Evolutionary conservation across 495 filamentous ascomycete species (phyloP), one percentile per base, ranked within the genome.

Genomic region (Venustampulla echinocandica): DNA sequence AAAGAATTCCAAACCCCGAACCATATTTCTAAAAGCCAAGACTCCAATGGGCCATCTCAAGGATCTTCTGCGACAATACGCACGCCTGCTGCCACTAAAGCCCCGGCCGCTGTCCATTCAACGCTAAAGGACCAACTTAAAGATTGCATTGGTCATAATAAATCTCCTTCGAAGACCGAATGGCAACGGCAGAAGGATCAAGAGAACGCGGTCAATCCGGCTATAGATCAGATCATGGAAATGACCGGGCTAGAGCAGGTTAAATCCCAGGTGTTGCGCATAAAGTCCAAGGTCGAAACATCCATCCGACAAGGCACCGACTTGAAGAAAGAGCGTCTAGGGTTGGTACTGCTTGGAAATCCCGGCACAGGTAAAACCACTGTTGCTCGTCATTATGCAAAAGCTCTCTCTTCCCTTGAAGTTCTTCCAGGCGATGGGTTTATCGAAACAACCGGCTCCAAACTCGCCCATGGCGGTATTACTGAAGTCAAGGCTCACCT

Each of bases 361-460:
- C 87, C 87, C 0, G 86, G 86, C 7, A 90, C 84, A 42, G 85
- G 85, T 79, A 93, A 90, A 67, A 90, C 86, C 0, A 90, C 85
- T 0, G 79, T 90, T 11, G 85, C 85, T n/a, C 71, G 84, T 4
- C 60, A 85, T 0, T 93, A 90, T 48, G 84, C 79, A 4, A 72
- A 77, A 34, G 81, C 89, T 46, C 60, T 90, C 2, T 64, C 74
- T 0, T 69, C 79, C 0, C 63, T 86, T 0, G 77, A 77, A 0
- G 72, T 76, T 5, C 64, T 86, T 17, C 64, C 76, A 0, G 71
- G 68, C 0, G 42, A 52, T n/a, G 57, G 47, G 11, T 77, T 90
- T 34, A 57, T 76, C 1, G 85, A 90, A 50, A 84, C 76, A 0
- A 82, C 85, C 0, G 87, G 85, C 0, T 76, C 84, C 0, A 61